Conservation (phyloP, 2,329 filamentous ascomycete genomes). For the Alternaria gaisen region DNA sequence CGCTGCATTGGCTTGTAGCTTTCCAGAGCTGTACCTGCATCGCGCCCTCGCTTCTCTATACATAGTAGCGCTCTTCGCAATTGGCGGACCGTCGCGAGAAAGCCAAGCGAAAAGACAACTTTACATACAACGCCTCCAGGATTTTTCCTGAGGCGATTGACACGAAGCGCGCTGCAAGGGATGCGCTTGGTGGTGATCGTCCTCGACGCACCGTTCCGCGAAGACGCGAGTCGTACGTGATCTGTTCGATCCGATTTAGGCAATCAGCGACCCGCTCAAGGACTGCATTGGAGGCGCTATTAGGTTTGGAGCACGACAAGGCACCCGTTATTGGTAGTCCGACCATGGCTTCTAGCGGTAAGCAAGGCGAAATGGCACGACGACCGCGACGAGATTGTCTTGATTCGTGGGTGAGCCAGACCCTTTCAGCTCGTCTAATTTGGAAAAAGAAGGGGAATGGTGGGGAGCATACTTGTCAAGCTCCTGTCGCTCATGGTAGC, state of each 20-base stretch:
- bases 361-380: slow-evolving; percentile 19
- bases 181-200: slow-evolving; percentile 7
- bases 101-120: background rate
- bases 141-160: slow-evolving; percentile 3
- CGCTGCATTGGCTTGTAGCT: background rate
- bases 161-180: slow-evolving; percentile 1
- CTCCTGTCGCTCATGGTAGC: slow-evolving; percentile 2
- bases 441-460: slow-evolving; percentile 8
- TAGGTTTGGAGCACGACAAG: slow-evolving; percentile 12
- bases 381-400: slow-evolving; percentile 12
- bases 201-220: slow-evolving; percentile 7
- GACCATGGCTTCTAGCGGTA: slow-evolving; percentile 17
- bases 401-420: slow-evolving; percentile 21
- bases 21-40: background rate
- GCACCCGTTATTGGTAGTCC: slow-evolving; percentile 20
- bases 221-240: slow-evolving; percentile 11
- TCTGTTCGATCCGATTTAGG: background rate
- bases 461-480: slow-evolving; percentile 13
- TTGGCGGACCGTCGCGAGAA: background rate
- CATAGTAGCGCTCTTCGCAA: background rate
- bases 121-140: background rate
- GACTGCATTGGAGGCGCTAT: slow-evolving; percentile 15
- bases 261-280: slow-evolving; percentile 13
- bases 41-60: slow-evolving; percentile 3
- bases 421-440: slow-evolving; percentile 4